Evolutionary conservation across 768 basidiomycete species (phyloP), one percentile per base, ranked within the genome.

Genomic region (Auriscalpium microsporum): DNA sequence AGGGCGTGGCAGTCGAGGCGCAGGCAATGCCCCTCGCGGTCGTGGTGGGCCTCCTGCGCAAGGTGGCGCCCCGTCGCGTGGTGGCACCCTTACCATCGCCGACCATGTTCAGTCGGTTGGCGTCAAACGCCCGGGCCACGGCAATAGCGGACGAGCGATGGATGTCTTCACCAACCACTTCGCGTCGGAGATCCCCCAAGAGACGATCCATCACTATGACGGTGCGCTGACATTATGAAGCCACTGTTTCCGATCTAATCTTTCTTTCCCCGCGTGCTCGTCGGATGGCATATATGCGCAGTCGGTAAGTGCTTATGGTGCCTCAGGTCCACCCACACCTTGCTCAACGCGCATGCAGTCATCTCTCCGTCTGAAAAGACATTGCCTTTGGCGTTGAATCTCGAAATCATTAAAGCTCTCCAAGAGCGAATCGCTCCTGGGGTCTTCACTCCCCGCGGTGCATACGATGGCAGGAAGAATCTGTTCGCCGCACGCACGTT

Each of bases 401-500:
- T 91, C 74, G 81, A 85, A 13, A 69, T 92, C 10, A 83, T 92
- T 48, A 74, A 75, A 13, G 72, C 72, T 14, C 67, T 92, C 13
- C 90, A 92, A 65, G 72, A 71, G 4, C 65, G 71, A 0, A 73
- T 78, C 4, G 80, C 81, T 1, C 82, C 81, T 0, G 69, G 77
- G n/a, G 72, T 87, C 19, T 92, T 92, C 64, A 87, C 80, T 3
- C 87, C 86, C 10, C 80, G 76, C 13, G 84, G 76, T 16, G 88
- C 81, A 2, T 91, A 90, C 57, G 90, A 91, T 56, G 89, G 89
- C 0, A 76, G 86, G 44, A 91, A 90, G 68, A 91, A 90, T 58
- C 67, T 83, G 48, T 92, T 87, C 62, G 75, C 84, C 21, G 70
- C 80, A 13, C 73, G 78, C 40, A 74, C 78, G 55, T 73, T 90